Evolutionary conservation across 83 land plant genomes (phyloP).

Genomic region (Picea abies): DNA sequence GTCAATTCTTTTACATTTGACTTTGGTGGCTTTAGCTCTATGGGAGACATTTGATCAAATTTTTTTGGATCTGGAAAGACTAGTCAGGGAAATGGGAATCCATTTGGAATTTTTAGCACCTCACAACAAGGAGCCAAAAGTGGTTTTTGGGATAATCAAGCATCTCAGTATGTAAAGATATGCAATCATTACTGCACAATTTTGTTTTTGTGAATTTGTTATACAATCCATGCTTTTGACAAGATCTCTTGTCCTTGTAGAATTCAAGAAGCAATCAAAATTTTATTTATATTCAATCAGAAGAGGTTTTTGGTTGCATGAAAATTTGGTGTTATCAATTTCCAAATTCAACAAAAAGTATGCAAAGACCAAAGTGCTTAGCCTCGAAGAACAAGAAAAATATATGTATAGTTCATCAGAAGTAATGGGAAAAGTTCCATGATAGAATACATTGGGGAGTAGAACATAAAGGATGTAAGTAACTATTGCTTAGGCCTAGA

Average conservation of each 20-base stretch:
- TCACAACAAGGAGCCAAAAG: conserved; percentile 19
- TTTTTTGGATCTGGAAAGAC: conserved; percentile 56
- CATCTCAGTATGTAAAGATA: conserved; percentile 50
- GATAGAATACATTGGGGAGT: conserved; percentile 65
- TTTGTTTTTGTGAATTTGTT: background rate
- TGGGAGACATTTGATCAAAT: conserved; percentile 69
- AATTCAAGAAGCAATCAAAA: background rate
- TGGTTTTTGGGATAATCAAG: conserved; percentile 14
- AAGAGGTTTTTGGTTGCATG: background rate
- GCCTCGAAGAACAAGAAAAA: conserved; percentile 34
- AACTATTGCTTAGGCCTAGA: conserved; percentile 47
- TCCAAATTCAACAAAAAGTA: conserved; percentile 43
- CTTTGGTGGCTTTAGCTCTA: conserved; percentile 22
- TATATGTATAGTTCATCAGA: conserved; percentile 60
- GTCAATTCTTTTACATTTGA: conserved; percentile 40
- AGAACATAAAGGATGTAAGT: conserved; percentile 46
- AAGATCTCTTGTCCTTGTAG: background rate
- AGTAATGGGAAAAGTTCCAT: conserved; percentile 39
- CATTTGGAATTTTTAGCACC: conserved; percentile 33
- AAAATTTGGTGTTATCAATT: conserved; percentile 73
- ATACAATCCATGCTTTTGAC: background rate
- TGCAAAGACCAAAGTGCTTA: conserved; percentile 55
- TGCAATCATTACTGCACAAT: background rate
- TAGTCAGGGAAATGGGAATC: conserved; percentile 30
- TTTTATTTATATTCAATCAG: background rate